Evolutionary conservation across 805 yeast species (phyloP), one percentile per base, ranked within the genome.

Genomic region (Nakazawaea molendinolei): DNA sequence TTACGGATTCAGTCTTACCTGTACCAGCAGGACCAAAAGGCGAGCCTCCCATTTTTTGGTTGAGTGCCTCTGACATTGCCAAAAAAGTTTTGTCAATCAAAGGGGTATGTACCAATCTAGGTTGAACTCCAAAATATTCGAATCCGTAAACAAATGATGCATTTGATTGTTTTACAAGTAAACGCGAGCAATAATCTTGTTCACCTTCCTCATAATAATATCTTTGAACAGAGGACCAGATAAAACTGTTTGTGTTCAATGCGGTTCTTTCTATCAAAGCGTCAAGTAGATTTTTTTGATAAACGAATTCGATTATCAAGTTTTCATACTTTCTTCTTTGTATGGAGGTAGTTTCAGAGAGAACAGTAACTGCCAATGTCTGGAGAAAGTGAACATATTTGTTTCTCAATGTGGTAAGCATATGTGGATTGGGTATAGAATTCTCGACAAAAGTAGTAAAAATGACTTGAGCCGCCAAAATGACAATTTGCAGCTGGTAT

Each of bases 1-100:
- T 90, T 18, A 90, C 69, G 0, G 95, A 71, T 52, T 90, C 97
- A 0, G 97, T 90, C 52, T 90, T 90, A 45, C 97, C 97, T 0
- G 97, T 90, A 28, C 97, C 97, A 3, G 97, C 96, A 1, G 97
- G 97, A 0, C 97, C 97, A 55, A 82, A 77, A 1, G 95, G 81
- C 1, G 95, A 81, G 0, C 95, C 95, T n/a, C 97, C 97, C 7
- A 76, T 61, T 23, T 69, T 71, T 46, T 79, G 86, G 23, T 74
- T 69, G 13, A 87, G 53, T 0, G 97, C 89, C 41, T 79, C 82
- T 0, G 83, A 65, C 76, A 89, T 73, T 0, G 87, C 62, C 7
- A 79, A 52, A 51, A 71, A 86, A 39, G 86, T 74, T 5, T 68
- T 62, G 32, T 74, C 74, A 6, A 84, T 66, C 14, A 86, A 61